A percentile compares a stretch with the other conserved stretches of the same genome.
phyloP scores from a whole-genome alignment of 2,329 filamentous ascomycete species.

The Aspergillus texensis region DNA sequence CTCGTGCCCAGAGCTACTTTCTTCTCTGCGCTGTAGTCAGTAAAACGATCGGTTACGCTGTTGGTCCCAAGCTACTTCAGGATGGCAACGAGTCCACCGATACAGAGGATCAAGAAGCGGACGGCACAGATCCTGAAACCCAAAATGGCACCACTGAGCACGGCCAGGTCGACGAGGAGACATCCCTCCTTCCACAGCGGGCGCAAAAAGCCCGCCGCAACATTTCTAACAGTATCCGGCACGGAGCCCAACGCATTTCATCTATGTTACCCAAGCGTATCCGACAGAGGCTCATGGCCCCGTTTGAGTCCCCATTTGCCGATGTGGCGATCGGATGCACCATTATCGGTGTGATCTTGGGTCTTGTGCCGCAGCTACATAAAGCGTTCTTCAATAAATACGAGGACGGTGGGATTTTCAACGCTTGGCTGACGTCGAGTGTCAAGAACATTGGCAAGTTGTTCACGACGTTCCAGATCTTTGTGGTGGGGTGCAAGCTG shows the following conservation, averaged over 20 bases:
- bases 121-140: constrained; percentile 19
- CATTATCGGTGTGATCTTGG: constrained; percentile 60
- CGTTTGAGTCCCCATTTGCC: constrained; percentile 54
- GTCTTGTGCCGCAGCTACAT: constrained; percentile 62
- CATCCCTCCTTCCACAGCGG: constrained; percentile 53
- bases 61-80: constrained; percentile 63
- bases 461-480: constrained; percentile 66
- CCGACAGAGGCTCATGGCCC: constrained; percentile 36
- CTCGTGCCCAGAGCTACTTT: constrained; percentile 67
- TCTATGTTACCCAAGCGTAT: constrained; percentile 38
- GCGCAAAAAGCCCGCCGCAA: constrained; percentile 19
- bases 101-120: not conserved
- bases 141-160: constrained; percentile 25
- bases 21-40: constrained; percentile 66
- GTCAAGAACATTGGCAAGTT: constrained; percentile 65
- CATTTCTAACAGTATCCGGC: not conserved
- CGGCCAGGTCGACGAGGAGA: constrained; percentile 48
- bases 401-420: constrained; percentile 64
- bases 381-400: constrained; percentile 62
- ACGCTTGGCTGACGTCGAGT: constrained; percentile 66
- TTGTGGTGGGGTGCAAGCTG: constrained; percentile 69
- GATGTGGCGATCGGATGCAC: constrained; percentile 67
- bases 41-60: constrained; percentile 65
- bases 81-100: constrained; percentile 9
- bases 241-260: constrained; percentile 5